phyloP scores from a whole-genome alignment of 2,329 filamentous ascomycete species.

The Penicillium sp. region DNA sequence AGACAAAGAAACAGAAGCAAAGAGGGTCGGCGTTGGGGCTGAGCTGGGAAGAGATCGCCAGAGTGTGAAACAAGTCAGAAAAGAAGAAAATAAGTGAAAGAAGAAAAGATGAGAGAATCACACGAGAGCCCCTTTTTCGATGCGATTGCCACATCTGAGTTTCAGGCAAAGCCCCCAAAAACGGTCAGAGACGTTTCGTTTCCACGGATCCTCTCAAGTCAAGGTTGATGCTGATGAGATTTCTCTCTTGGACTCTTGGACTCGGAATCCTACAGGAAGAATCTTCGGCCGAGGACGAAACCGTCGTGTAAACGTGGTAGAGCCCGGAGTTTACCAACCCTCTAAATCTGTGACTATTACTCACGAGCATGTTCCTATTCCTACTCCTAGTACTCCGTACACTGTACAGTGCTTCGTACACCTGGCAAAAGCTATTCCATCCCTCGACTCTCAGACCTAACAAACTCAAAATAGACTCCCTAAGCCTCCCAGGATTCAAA shows the following conservation, averaged over 20 bases:
- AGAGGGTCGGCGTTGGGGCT: constrained; percentile 24
- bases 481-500: too few relatives aligned
- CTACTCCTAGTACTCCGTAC: too few relatives aligned
- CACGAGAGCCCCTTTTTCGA: constrained; percentile 16
- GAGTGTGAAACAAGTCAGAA: constrained; percentile 18
- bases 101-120: background rate
- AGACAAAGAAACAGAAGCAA: constrained; percentile 4
- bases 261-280: too few relatives aligned
- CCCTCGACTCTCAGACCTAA: background rate
- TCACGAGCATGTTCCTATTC: too few relatives aligned
- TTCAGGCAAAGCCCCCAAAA: constrained; percentile 20
- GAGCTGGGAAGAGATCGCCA: constrained; percentile 30
- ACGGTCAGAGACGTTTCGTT: constrained; percentile 14
- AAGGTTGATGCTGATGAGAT: too few relatives aligned
- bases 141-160: background rate
- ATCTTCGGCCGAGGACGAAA: background rate
- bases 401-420: too few relatives aligned
- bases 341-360: too few relatives aligned
- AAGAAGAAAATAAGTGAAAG: background rate
- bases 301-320: background rate
- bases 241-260: too few relatives aligned
- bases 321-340: too few relatives aligned
- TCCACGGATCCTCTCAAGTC: background rate
- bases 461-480: background rate
- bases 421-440: too few relatives aligned